Percentiles rank a stretch among this genome's conserved stretches.
phyloP scores from a whole-genome alignment of 2,329 filamentous ascomycete genomes.

The Neopestalotiopsis clavispora region DNA sequence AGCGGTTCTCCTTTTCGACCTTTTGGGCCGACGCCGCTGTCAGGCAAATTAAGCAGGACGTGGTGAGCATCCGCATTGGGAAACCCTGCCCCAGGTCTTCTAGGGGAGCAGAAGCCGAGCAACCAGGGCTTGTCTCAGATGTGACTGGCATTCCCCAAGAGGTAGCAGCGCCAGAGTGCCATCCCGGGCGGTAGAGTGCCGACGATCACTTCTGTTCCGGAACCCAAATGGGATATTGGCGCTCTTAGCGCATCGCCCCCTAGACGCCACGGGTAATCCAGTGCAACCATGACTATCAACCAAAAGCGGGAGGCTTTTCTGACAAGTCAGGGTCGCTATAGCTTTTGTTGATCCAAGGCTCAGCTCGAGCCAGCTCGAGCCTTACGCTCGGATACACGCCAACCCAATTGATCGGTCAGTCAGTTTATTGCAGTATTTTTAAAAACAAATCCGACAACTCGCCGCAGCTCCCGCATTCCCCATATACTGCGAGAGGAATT shows the following conservation, averaged over 20 bases:
- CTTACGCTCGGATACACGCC: slow-evolving; percentile 5
- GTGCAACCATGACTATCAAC: slow-evolving; percentile 14
- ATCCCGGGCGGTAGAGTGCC: slow-evolving; percentile 27
- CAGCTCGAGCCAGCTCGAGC: slow-evolving; percentile 7
- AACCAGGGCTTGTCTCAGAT: slow-evolving; percentile 40
- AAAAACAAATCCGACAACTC: slow-evolving; percentile 6
- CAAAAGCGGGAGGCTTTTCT: slow-evolving; percentile 17
- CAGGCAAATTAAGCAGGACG: slow-evolving; percentile 21
- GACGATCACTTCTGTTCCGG: slow-evolving; percentile 35
- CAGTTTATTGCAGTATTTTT: neutral
- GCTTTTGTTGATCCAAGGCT: neutral
- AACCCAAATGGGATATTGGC: slow-evolving; percentile 21
- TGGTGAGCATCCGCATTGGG: slow-evolving; percentile 32
- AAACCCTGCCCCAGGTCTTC: slow-evolving; percentile 24
- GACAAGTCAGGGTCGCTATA: slow-evolving; percentile 9
- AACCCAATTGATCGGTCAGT: neutral
- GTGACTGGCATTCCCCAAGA: slow-evolving; percentile 38
- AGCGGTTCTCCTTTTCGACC: neutral
- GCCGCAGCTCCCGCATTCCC: slow-evolving; percentile 9
- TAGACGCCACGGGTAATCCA: slow-evolving; percentile 7
- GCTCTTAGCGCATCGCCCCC: slow-evolving; percentile 20
- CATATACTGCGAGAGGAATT: slow-evolving; percentile 29
- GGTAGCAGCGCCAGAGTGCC: slow-evolving; percentile 17
- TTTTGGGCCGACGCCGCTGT: slow-evolving; percentile 6
- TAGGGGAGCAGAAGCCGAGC: slow-evolving; percentile 26